These are phyloP conservation scores for Blastomyces percursus DNA, from an alignment of 2,329 filamentous ascomycete genomes.

Conservation along the genomic window DNA sequence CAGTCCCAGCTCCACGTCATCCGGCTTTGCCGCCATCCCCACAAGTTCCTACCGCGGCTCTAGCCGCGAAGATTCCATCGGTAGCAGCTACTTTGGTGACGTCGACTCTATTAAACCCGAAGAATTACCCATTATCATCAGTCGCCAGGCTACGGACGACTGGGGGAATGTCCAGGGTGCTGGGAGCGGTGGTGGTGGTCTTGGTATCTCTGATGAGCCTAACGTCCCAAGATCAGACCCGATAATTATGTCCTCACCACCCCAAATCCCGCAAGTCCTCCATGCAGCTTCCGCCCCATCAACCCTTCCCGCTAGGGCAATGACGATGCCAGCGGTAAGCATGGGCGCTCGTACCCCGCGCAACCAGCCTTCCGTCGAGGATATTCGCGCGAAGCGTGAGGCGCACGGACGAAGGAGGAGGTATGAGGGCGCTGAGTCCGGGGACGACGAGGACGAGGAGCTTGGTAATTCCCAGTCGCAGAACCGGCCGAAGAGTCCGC, in stretches of 20 bases:
- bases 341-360: conserved; percentile 38
- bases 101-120: conserved; percentile 68
- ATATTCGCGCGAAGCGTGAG: conserved; percentile 62
- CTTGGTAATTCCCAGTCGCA: conserved; percentile 46
- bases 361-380: conserved; percentile 60
- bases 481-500: conserved; percentile 40
- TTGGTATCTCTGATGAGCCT: conserved; percentile 62
- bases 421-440: conserved; percentile 64
- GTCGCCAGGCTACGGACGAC: conserved; percentile 56
- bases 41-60: conserved; percentile 67
- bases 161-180: conserved; percentile 32
- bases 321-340: neutral
- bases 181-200: conserved; percentile 38
- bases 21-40: conserved; percentile 56
- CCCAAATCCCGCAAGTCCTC: conserved; percentile 32
- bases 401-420: conserved; percentile 58
- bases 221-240: conserved; percentile 4
- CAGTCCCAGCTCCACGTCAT: conserved; percentile 70
- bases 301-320: conserved; percentile 43
- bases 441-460: conserved; percentile 92
- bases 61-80: conserved; percentile 79
- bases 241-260: conserved; percentile 6
- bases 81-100: conserved; percentile 72
- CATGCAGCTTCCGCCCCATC: conserved; percentile 56
- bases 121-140: conserved; percentile 64